Evolutionary conservation across 768 basidiomycete species (phyloP).

Genomic region (Leucosporidium yakuticum): DNA sequence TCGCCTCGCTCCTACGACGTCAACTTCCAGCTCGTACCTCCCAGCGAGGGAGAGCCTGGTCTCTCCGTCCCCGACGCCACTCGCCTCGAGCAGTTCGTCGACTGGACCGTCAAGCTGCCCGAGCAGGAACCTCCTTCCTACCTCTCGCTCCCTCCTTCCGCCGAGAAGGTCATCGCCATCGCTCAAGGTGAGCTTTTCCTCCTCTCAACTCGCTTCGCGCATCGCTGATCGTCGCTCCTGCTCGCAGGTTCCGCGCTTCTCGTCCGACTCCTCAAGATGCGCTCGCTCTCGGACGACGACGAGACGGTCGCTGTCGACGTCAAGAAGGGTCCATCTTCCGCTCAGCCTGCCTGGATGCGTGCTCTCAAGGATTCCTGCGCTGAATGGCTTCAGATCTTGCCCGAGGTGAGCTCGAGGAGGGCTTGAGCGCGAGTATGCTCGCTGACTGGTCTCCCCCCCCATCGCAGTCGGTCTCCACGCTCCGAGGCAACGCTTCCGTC

Average conservation of each 20-base stretch:
- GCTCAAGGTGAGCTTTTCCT: slow-evolving; percentile 31
- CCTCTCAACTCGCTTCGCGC: neutral
- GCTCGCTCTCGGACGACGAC: slow-evolving; percentile 78
- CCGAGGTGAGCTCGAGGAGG: slow-evolving; percentile 53
- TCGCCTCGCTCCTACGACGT: slow-evolving; percentile 83
- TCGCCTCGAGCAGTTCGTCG: slow-evolving; percentile 79
- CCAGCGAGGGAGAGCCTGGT: slow-evolving; percentile 53
- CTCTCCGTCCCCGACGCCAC: slow-evolving; percentile 83
- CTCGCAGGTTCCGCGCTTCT: slow-evolving; percentile 68
- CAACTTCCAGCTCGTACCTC: slow-evolving; percentile 75
- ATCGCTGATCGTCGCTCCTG: neutral
- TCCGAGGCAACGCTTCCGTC: slow-evolving; percentile 46
- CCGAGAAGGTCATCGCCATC: slow-evolving; percentile 83
- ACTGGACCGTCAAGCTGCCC: slow-evolving; percentile 82
- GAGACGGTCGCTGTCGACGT: slow-evolving; percentile 53
- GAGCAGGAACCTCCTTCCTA: slow-evolving; percentile 77
- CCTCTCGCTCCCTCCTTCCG: slow-evolving; percentile 86
- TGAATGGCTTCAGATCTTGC: slow-evolving; percentile 74
- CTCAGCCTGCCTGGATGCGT: slow-evolving; percentile 94
- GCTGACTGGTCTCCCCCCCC: neutral
- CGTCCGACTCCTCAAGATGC: slow-evolving; percentile 85
- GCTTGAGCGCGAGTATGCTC: neutral
- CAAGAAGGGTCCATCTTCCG: slow-evolving; percentile 46
- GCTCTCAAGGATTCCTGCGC: slow-evolving; percentile 69
- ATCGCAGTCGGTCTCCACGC: slow-evolving; percentile 50